A percentile compares a stretch with the other conserved stretches of the same genome.
Conservation (phyloP, 1,284 basidiomycete genomes). For the Heterobasidion parviporum region DNA sequence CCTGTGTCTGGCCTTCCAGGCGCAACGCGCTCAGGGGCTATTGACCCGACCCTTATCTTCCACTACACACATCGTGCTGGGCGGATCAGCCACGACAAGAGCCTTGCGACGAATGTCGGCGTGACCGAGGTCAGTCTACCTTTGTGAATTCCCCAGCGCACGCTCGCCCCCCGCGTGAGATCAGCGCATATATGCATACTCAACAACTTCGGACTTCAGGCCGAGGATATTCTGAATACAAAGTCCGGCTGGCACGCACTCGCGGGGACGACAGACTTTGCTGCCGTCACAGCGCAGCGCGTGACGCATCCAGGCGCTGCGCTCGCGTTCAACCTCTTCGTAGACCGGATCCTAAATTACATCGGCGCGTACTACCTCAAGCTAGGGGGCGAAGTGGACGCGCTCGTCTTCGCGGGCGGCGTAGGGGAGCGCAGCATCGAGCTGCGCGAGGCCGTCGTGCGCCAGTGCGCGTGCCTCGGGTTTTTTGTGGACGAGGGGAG, state of each 20-base stretch:
- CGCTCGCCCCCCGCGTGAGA: not conserved
- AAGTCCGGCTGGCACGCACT: slow-evolving; percentile 67
- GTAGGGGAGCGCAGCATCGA: slow-evolving; percentile 70
- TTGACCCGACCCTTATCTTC: slow-evolving; percentile 83
- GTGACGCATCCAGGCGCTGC: slow-evolving; percentile 19
- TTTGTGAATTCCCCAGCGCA: not conserved
- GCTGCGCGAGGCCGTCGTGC: slow-evolving; percentile 50
- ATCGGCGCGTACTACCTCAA: slow-evolving; percentile 71
- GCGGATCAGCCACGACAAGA: slow-evolving; percentile 43
- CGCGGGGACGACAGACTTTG: slow-evolving; percentile 75
- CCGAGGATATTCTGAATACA: slow-evolving; percentile 54
- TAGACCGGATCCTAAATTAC: slow-evolving; percentile 67
- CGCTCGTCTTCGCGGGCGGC: slow-evolving; percentile 79
- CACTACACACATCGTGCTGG: slow-evolving; percentile 68
- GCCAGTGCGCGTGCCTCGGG: slow-evolving; percentile 51
- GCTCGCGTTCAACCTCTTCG: slow-evolving; percentile 68
- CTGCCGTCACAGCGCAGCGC: slow-evolving; percentile 40
- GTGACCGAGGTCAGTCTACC: slow-evolving; percentile 69
- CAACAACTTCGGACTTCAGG: not conserved
- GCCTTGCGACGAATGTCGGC: slow-evolving; percentile 41
- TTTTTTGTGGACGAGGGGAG: slow-evolving; percentile 35
- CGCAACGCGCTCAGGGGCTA: slow-evolving; percentile 74
- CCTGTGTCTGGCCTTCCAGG: slow-evolving; percentile 76
- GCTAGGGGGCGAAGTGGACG: slow-evolving; percentile 60
- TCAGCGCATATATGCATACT: not conserved